Percentiles rank a stretch among this genome's conserved stretches.
phyloP scores from a whole-genome alignment of 768 basidiomycete genomes.

The Panaeolus papilionaceus region DNA sequence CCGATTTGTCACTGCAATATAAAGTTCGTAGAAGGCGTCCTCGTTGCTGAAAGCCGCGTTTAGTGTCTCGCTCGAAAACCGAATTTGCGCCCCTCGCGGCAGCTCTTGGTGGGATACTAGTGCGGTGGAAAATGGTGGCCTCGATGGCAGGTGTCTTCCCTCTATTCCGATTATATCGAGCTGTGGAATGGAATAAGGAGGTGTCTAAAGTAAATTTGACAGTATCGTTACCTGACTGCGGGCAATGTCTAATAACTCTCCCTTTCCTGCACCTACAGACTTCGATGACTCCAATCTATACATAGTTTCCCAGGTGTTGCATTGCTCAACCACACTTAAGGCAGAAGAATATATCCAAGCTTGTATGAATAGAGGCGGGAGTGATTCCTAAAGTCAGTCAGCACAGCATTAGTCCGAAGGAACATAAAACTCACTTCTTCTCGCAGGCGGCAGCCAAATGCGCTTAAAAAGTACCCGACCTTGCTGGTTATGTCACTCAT shows the following conservation, averaged over 20 bases:
- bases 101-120: slow-evolving; percentile 31
- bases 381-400: slow-evolving; percentile 33
- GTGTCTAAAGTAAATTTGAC: not conserved
- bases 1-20: slow-evolving; percentile 75
- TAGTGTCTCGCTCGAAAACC: slow-evolving; percentile 68
- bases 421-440: slow-evolving; percentile 70
- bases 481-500: slow-evolving; percentile 76
- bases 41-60: slow-evolving; percentile 58
- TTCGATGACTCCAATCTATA: slow-evolving; percentile 53
- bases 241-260: slow-evolving; percentile 91
- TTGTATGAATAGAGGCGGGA: slow-evolving; percentile 81
- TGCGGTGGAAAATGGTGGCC: slow-evolving; percentile 74
- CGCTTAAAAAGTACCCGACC: slow-evolving; percentile 74
- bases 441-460: slow-evolving; percentile 76
- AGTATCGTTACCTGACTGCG: slow-evolving; percentile 71
- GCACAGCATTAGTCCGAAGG: slow-evolving; percentile 1
- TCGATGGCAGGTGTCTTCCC: slow-evolving; percentile 70
- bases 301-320: slow-evolving; percentile 70
- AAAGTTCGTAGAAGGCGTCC: slow-evolving; percentile 79
- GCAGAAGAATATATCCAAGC: slow-evolving; percentile 95
- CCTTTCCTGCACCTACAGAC: slow-evolving; percentile 76
- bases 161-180: slow-evolving; percentile 85
- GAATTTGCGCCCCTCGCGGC: slow-evolving; percentile 30
- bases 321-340: slow-evolving; percentile 81
- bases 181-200: slow-evolving; percentile 44